Percentiles rank a stretch among this genome's conserved stretches.
phyloP scores from a whole-genome alignment of 2,329 filamentous ascomycete species.

The Hypoxylon sp. region DNA sequence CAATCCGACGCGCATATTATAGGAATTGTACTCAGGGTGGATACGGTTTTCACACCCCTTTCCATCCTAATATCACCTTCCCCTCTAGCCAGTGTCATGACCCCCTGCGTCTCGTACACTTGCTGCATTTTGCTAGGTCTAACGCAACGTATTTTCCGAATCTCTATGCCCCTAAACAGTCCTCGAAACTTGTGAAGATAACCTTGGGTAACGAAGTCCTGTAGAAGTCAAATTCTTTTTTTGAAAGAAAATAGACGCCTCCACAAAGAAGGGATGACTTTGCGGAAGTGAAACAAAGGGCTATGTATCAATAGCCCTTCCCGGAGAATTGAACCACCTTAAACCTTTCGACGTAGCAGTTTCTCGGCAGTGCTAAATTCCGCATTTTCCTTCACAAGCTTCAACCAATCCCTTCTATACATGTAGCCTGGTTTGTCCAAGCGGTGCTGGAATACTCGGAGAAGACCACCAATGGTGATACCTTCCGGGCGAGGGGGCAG shows the following conservation, averaged over 20 bases:
- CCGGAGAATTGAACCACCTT: slow-evolving; percentile 9
- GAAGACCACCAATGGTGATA: slow-evolving; percentile 68
- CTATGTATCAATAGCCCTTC: background rate
- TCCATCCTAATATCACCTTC: background rate
- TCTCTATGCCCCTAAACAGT: slow-evolving; percentile 7
- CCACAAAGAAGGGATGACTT: slow-evolving; percentile 1
- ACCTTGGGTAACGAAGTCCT: background rate
- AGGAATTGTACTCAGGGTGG: slow-evolving; percentile 11
- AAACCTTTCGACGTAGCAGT: slow-evolving; percentile 63
- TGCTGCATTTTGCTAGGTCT: slow-evolving; percentile 19
- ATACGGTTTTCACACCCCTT: slow-evolving; percentile 2
- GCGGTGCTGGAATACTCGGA: slow-evolving; percentile 68
- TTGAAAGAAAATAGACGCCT: background rate
- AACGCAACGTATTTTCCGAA: slow-evolving; percentile 18
- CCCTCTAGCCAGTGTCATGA: background rate
- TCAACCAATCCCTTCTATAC: slow-evolving; percentile 70
- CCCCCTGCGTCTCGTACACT: slow-evolving; percentile 2
- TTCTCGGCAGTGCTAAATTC: slow-evolving; percentile 70
- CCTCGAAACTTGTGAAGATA: background rate
- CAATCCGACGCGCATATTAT: slow-evolving; percentile 1
- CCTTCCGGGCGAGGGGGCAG: slow-evolving; percentile 66
- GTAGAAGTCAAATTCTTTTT: background rate
- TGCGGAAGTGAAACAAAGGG: slow-evolving; percentile 2
- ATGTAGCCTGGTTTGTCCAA: slow-evolving; percentile 68
- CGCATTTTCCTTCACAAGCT: slow-evolving; percentile 70